Evolutionary conservation across 2,329 filamentous ascomycete genomes (phyloP).

Genomic region (Diaporthe destruens): DNA sequence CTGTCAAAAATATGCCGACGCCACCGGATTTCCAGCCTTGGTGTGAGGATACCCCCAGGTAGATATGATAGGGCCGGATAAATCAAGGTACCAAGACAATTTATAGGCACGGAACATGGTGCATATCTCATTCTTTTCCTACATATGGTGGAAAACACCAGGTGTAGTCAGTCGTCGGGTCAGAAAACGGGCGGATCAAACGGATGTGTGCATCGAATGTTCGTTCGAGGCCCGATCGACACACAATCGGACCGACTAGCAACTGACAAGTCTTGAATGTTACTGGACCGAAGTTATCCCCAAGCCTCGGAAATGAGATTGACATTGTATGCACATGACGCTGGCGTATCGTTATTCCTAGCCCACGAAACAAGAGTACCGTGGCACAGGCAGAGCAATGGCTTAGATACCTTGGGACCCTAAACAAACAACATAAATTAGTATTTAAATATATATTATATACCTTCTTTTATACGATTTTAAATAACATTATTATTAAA

Average conservation of each 20-base stretch:
- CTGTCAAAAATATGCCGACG: constrained; percentile 10
- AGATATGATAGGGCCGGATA: constrained; percentile 6
- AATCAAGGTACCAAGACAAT: constrained; percentile 5
- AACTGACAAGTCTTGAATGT: background rate
- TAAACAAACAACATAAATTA: background rate
- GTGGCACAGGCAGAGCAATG: no score
- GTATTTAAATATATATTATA: no score
- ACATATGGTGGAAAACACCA: background rate
- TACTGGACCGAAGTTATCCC: background rate
- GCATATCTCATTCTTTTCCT: background rate
- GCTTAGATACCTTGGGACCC: no score
- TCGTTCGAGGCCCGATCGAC: background rate
- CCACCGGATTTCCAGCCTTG: background rate
- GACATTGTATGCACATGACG: background rate
- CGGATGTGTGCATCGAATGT: background rate
- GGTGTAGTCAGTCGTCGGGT: no score
- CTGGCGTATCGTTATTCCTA: background rate
- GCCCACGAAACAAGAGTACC: background rate
- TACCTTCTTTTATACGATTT: no score
- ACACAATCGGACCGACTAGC: background rate
- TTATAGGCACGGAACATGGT: constrained; percentile 1
- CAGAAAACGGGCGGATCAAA: background rate
- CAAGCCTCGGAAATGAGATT: background rate
- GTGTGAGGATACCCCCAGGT: background rate
- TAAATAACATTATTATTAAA: no score